Evolutionary conservation across 176 grass and related monocot genomes (phyloP).

Genomic region (Phoenix roebelenii): DNA sequence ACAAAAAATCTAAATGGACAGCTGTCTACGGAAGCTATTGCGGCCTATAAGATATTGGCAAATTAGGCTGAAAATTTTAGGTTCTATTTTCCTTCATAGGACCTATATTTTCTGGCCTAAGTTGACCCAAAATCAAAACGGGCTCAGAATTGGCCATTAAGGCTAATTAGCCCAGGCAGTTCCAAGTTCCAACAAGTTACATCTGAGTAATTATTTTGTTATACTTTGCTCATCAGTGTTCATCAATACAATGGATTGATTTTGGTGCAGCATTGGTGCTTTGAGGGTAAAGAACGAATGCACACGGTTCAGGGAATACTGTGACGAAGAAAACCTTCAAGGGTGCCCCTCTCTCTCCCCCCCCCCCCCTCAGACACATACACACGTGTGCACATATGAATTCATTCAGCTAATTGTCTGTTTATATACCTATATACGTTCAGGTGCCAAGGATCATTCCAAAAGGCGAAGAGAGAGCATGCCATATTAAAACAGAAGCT

Average conservation of each 20-base stretch:
- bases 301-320: slow-evolving; percentile 61
- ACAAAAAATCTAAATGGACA: too few relatives aligned
- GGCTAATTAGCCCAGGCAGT: too few relatives aligned
- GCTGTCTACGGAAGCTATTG: too few relatives aligned
- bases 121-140: too few relatives aligned
- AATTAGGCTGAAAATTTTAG: too few relatives aligned
- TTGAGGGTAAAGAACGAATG: slow-evolving; percentile 96
- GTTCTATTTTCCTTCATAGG: too few relatives aligned
- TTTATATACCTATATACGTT: background rate
- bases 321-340: slow-evolving; percentile 55
- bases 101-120: too few relatives aligned
- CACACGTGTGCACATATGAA: background rate
- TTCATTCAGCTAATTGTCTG: background rate
- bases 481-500: slow-evolving; percentile 64
- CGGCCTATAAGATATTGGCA: too few relatives aligned
- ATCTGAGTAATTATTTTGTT: background rate
- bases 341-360: slow-evolving; percentile 35
- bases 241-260: slow-evolving; percentile 6
- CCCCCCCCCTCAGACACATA: background rate
- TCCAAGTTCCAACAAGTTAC: background rate
- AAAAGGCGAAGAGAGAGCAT: slow-evolving; percentile 89
- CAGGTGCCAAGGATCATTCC: slow-evolving; percentile 78
- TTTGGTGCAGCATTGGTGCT: slow-evolving; percentile 84
- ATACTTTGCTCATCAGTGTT: slow-evolving; percentile 3
- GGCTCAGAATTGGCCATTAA: too few relatives aligned